Evolutionary conservation across 768 basidiomycete genomes (phyloP), one percentile per base, ranked within the genome.

Genomic region (Daedaleopsis sinensis): DNA sequence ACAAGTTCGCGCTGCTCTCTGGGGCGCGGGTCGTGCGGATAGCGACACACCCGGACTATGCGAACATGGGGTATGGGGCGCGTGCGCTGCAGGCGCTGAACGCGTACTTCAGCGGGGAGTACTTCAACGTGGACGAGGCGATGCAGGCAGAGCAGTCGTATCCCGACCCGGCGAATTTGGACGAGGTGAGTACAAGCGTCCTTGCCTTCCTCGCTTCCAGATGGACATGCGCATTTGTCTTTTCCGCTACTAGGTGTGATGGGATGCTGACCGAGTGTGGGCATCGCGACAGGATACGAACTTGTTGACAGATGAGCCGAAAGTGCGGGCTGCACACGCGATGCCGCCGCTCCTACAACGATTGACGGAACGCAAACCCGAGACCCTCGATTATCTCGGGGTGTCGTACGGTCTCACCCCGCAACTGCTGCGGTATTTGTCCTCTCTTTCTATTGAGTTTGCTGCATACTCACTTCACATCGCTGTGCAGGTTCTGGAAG

Each of bases 341-440:
- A 97, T 98, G 93, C 96, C 96, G 0, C 95, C 96, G 0, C 82
- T 99, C 5, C 82, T 99, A 1, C 94, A 96, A 68, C 86, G 94
- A 3, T 81, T 98, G 5, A 86, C 91, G 1, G 96, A 98, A 71
- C 84, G 91, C 36, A 91, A 89, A 73, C 96, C 96, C 0, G 95
- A 98, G 70, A 80, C 76, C 35, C 80, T 99, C 23, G 96, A 98
- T 74, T 99, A 96, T 70, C 80, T 99, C 7, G 96, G 97, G 48
- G 96, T 98, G 3, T 96, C 94, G 15, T 99, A 96, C 71, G 97
- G 97, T 7, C 78, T 99, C 52, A 98, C 96, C 0, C 83, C 92
- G 6, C 88, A 85, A 64, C 80, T 98, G 1, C 82, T 98, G 43
- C 80, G 90, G 89, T 89, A 52, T 15, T 77, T 66, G 9, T 42